These are phyloP conservation scores for Phascolomyces articulosus DNA, from an alignment of 371 early-diverging fungal genomes.

Conservation along the genomic window DNA sequence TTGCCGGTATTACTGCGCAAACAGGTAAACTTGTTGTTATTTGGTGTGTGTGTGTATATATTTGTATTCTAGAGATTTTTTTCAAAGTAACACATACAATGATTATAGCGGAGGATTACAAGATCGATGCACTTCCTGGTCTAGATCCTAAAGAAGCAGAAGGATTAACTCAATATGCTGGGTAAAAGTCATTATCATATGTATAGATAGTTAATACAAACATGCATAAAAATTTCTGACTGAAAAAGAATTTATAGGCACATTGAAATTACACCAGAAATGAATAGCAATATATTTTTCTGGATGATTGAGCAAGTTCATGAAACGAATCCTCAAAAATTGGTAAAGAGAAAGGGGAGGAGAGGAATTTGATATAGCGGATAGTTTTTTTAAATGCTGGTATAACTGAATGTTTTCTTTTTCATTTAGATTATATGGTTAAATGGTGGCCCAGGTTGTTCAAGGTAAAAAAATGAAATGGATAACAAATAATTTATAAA, in stretches of 20 bases:
- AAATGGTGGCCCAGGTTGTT: conserved; percentile 76
- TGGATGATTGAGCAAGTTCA: conserved; percentile 55
- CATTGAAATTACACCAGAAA: conserved; percentile 41
- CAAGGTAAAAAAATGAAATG: conserved; percentile 30
- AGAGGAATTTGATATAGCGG: neutral
- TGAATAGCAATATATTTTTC: conserved; percentile 55
- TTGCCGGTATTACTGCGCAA: neutral
- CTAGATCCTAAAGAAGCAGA: conserved; percentile 32
- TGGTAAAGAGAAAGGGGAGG: conserved; percentile 25
- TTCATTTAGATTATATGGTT: conserved; percentile 81
- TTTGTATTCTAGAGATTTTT: neutral
- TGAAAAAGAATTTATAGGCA: conserved; percentile 32
- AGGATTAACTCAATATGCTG: conserved; percentile 63
- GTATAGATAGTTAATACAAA: neutral
- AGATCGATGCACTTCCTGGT: conserved; percentile 56
- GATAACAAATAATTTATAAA: neutral
- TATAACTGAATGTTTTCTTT: neutral
- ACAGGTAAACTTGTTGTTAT: neutral
- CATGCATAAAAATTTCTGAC: neutral
- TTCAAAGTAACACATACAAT: neutral
- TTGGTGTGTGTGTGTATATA: too few species aligned
- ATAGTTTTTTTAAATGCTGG: neutral
- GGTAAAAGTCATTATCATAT: conserved; percentile 40
- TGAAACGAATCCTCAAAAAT: conserved; percentile 30
- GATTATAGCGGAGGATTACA: conserved; percentile 55